These are phyloP conservation scores for Lolium multiflorum DNA, from an alignment of 176 grass and related monocot species.

Conservation along the genomic window DNA sequence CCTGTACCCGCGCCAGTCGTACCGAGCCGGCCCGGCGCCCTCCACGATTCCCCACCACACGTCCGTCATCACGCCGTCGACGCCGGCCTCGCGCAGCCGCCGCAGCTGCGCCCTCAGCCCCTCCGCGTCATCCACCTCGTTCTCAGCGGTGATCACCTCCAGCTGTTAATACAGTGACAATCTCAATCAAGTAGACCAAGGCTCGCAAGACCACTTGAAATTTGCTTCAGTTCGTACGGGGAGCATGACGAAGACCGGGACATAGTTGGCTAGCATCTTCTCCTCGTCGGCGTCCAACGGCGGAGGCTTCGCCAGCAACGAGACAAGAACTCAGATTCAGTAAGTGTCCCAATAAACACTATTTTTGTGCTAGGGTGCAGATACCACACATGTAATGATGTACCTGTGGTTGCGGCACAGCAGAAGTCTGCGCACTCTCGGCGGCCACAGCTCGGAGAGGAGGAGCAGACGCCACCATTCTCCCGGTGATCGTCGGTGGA, in stretches of 20 bases:
- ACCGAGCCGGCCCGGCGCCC: slow-evolving; percentile 42
- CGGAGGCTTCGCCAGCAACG: slow-evolving; percentile 39
- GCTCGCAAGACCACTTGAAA: not conserved
- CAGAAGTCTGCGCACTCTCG: slow-evolving; percentile 17
- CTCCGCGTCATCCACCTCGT: slow-evolving; percentile 58
- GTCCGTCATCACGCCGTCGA: slow-evolving; percentile 80
- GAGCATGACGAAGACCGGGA: slow-evolving; percentile 89
- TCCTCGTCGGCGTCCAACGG: slow-evolving; percentile 46
- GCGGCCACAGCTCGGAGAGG: slow-evolving; percentile 15
- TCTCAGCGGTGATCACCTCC: slow-evolving; percentile 48
- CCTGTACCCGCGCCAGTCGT: slow-evolving; percentile 77
- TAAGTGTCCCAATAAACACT: not conserved
- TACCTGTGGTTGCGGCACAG: slow-evolving; percentile 27
- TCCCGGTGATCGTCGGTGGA: not conserved
- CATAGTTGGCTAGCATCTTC: slow-evolving; percentile 67
- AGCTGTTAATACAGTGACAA: slow-evolving; percentile 43
- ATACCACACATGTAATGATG: not conserved
- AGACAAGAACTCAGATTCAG: not conserved
- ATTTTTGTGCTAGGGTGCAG: too few relatives aligned
- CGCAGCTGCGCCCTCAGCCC: slow-evolving; percentile 51
- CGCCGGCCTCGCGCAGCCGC: slow-evolving; percentile 50
- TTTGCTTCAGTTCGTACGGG: slow-evolving; percentile 47
- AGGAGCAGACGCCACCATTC: not conserved
- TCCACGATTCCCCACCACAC: slow-evolving; percentile 86
- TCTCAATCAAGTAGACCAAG: not conserved